Percentiles rank a stretch among this genome's conserved stretches.
Evolutionary conservation across 768 basidiomycete genomes (phyloP).

Genomic region (Tylopilus plumbeoviolaceoides): DNA sequence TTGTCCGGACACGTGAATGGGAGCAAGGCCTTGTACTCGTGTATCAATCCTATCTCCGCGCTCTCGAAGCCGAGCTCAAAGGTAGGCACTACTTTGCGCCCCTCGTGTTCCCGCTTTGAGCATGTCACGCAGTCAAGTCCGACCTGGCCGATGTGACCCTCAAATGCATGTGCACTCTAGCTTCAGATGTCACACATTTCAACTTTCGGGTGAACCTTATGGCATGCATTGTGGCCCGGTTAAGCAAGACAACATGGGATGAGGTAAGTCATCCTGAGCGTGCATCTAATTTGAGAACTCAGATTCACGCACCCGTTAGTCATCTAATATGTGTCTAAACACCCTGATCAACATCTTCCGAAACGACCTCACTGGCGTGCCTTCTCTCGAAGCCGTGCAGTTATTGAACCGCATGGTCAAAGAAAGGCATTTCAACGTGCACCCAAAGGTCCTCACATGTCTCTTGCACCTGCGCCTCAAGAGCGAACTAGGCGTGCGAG

Average conservation of each 20-base stretch:
- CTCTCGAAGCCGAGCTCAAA: slow-evolving; percentile 85
- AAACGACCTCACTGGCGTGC: slow-evolving; percentile 71
- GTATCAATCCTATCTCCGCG: slow-evolving; percentile 86
- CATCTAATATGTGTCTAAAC: slow-evolving; percentile 80
- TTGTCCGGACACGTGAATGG: slow-evolving; percentile 85
- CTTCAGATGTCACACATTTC: slow-evolving; percentile 87
- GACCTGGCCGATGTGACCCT: slow-evolving; percentile 67
- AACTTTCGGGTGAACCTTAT: slow-evolving; percentile 94
- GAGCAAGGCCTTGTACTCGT: slow-evolving; percentile 88
- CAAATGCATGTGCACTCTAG: slow-evolving; percentile 83
- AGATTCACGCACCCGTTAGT: slow-evolving; percentile 40
- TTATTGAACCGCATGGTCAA: slow-evolving; percentile 95
- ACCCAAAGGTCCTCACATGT: slow-evolving; percentile 83
- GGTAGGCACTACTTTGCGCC: slow-evolving; percentile 33
- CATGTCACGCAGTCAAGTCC: slow-evolving; percentile 47
- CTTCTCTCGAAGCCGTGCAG: slow-evolving; percentile 87
- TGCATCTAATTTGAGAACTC: slow-evolving; percentile 2
- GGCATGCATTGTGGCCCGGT: slow-evolving; percentile 73
- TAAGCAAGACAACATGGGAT: slow-evolving; percentile 89
- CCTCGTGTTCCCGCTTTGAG: slow-evolving; percentile 19
- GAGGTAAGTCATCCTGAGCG: slow-evolving; percentile 47
- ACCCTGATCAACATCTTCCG: slow-evolving; percentile 81
- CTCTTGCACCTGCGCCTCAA: slow-evolving; percentile 83
- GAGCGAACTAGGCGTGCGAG: slow-evolving; percentile 76
- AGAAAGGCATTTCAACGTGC: slow-evolving; percentile 84